Conservation (phyloP, 2,329 filamentous ascomycete genomes). For the Gliomastix tumulicola region DNA sequence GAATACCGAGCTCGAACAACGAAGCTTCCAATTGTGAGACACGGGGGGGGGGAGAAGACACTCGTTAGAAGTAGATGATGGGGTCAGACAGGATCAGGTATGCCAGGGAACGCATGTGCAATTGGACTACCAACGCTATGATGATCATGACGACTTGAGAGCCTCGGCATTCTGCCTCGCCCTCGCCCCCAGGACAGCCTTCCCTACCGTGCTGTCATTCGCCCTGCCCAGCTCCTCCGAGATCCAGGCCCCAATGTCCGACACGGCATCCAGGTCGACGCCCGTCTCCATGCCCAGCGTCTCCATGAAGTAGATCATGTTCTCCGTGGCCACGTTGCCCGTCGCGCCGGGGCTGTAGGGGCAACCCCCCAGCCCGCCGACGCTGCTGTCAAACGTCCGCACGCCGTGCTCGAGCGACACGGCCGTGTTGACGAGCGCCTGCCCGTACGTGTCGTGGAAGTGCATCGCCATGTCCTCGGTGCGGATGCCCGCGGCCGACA, state of each 20-base stretch:
- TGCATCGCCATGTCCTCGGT: constrained; percentile 71
- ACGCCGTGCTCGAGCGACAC: constrained; percentile 73
- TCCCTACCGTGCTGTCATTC: constrained; percentile 62
- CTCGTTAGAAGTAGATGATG: too few species aligned
- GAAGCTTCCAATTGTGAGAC: too few species aligned
- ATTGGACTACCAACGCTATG: too few species aligned
- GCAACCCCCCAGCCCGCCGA: constrained; percentile 76
- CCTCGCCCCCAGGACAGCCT: constrained; percentile 50
- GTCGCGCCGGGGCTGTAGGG: constrained; percentile 82
- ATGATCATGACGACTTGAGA: constrained; percentile 7
- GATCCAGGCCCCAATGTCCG: constrained; percentile 68
- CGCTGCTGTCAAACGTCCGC: constrained; percentile 71
- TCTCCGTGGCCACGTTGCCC: constrained; percentile 80
- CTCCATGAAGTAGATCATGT: constrained; percentile 73
- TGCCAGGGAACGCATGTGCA: too few species aligned
- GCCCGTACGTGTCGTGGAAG: constrained; percentile 85
- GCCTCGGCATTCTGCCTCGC: constrained; percentile 16
- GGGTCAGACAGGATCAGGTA: too few species aligned
- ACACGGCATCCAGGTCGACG: constrained; percentile 59
- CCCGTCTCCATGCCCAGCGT: constrained; percentile 70
- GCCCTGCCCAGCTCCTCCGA: constrained; percentile 52
- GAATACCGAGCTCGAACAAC: too few species aligned
- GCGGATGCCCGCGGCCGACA: constrained; percentile 60
- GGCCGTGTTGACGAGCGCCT: constrained; percentile 76
- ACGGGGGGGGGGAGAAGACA: too few species aligned